Evolutionary conservation across 805 yeast genomes (phyloP), one percentile per base, ranked within the genome.

Genomic region (Naumovozyma castellii): DNA sequence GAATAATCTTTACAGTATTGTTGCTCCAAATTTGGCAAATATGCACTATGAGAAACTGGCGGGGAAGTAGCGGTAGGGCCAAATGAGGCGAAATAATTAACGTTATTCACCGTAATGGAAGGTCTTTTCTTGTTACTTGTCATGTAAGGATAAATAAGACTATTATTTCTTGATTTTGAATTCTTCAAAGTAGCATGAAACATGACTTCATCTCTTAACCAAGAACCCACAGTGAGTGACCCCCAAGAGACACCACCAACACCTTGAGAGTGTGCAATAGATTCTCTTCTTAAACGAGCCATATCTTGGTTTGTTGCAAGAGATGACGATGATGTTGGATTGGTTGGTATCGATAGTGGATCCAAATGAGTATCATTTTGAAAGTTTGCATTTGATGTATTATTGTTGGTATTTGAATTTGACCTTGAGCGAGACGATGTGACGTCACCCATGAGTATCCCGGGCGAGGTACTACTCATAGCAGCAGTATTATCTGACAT

Each of bases 171-270:
- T 8, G 32, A 29, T 29, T 29, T 29, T 5, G 32, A 29, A 13
- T 50, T 42, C 36, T 43, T 44, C 37, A 49, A 43, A 16, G 56
- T 51, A 2, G 57, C 48, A 37, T 62, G 71, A 67, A 81, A 73
- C 77, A 83, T 71, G 15, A 83, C 90, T 56, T 90, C 98, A 60
- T 90, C 97, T 56, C 87, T 83, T 18, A 90, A 68, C 98, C 98
- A 90, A 13, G 92, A 80, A 12, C 97, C 97, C 22, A 90, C 87
- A 19, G 94, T 82, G 42, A 88, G 77, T 2, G 95, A 87, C 17
- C 97, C 97, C 96, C 97, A 90, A 6, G 94, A 81, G 27, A 90
- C 84, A 35, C 97, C 98, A 34, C 97, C 97, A 80, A 92, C 84
- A 9, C 97, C 97, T 59, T 86, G 95, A 2, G 95, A 82, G 59